Evolutionary conservation across 345 rosid genomes (phyloP), one percentile per base, ranked within the genome.

Genomic region (Euphorbia tirucalli): DNA sequence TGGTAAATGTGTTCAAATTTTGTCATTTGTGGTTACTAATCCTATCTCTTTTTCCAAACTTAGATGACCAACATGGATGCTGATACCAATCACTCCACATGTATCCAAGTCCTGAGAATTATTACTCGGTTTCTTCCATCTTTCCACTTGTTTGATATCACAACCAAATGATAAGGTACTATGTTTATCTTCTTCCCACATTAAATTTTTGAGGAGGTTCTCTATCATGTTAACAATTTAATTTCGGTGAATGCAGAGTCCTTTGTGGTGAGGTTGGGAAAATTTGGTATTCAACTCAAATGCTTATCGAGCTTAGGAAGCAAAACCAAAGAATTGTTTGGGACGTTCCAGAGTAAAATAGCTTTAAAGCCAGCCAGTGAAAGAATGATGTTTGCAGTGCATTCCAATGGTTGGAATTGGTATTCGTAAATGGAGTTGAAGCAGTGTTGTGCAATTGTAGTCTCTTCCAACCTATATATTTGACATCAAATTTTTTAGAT

Each of bases 101-200:
- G 16, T 21, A 55, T 68, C 22, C 55, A 25, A 52, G 46, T 65
- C 37, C 55, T 44, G 27, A n/a, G 27, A 21, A 43, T 39, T 5
- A 22, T 32, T n/a, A 21, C 10, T 46, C n/a, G n/a, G n/a, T 11
- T 22, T 16, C 5, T 56, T 18, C n/a, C 5, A 28, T 50, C 52
- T 50, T 32, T 10, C 3, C 16, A 65, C 11, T 24, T 14, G 22
- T 46, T 22, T 16, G 35, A 16, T 7, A 18, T 66, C 70, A 66
- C 19, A 46, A 66, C 27, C 56, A 66, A 48, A 66, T 67, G 43
- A 67, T 67, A 28, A 67, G 71, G 71, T 50, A 50, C n/a, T 32
- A 1, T 2, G 11, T n/a, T 44, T 10, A 31, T 5, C 60, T 30
- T 22, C 32, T 28, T 64, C 1, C 68, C 30, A 15, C 52, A 41